Evolutionary conservation across 176 grass and related monocot genomes (phyloP), one percentile per base, ranked within the genome.

Genomic region (Rhynchospora tenuis): DNA sequence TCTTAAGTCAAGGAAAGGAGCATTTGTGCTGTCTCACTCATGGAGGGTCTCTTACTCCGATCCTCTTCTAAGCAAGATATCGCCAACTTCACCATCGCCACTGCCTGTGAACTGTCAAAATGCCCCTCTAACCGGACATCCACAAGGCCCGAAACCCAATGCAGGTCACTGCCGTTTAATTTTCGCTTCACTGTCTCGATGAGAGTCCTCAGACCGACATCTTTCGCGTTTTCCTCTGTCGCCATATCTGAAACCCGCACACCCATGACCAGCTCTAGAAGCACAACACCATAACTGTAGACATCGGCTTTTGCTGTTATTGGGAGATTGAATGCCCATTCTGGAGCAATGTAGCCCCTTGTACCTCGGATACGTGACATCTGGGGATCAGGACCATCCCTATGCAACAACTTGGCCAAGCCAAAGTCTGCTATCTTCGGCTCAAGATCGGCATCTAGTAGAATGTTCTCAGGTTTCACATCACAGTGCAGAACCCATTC

Each of bases 401-500:
- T 78, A 26, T 84, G 43, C 14, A 70, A 87, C 81, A 87, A 61
- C 20, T 85, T 90, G 15, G 85, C 75, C 56, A 90, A 45, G 1
- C 89, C 83, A 22, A 91, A 91, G 43, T 88, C 83, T 2, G 83
- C 69, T 9, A 91, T 91, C 57, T 91, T 91, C 0, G 89, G 86
- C 33, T 91, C 79, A 59, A 84, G 11, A 5, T 91, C 86, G 29
- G 47, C 23, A 27, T 79, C 89, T 46, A 91, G 31, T 6, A 91
- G 24, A 19, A 91, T 91, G 86, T 88, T 91, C 47, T 80, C 89
- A 2, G 89, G 91, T 29, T 92, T 92, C 83, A 92, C 84, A 69
- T 92, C 88, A 52, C 88, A 92, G 48, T 92, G 88, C 26, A 92
- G 77, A 61, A 90, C 84, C 91, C 88, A 92, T 24, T 92, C 88